Percentiles rank a stretch among this genome's conserved stretches.
These are phyloP conservation scores for Rubroboletus pulcherrimus DNA, from an alignment of 768 basidiomycete species.

Conservation along the genomic window DNA sequence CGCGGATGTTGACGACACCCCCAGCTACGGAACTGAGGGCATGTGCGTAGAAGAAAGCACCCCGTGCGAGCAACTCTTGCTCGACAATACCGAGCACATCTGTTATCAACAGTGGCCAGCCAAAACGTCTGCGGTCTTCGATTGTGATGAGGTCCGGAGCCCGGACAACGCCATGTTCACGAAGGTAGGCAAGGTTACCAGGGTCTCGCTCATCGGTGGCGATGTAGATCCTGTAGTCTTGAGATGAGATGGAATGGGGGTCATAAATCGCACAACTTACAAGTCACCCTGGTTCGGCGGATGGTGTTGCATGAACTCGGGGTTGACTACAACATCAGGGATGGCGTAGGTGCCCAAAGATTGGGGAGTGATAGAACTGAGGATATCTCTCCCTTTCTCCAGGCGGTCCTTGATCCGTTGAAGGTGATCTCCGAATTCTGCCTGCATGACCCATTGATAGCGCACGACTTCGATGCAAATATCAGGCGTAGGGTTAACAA, in stretches of 20 bases:
- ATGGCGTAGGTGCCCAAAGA: slow-evolving; percentile 21
- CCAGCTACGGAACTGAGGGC: slow-evolving; percentile 41
- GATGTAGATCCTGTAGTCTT: slow-evolving; percentile 29
- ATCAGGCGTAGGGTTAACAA: not conserved
- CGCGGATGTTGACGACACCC: slow-evolving; percentile 40
- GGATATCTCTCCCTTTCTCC: slow-evolving; percentile 19
- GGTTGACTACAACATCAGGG: slow-evolving; percentile 19
- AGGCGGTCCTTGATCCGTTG: slow-evolving; percentile 30
- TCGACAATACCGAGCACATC: slow-evolving; percentile 43
- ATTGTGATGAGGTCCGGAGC: slow-evolving; percentile 40
- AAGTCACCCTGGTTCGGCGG: slow-evolving; percentile 20
- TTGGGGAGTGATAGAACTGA: slow-evolving; percentile 14
- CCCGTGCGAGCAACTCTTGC: slow-evolving; percentile 38
- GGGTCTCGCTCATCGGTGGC: slow-evolving; percentile 43
- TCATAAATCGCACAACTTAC: slow-evolving; percentile 11
- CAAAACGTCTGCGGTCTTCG: slow-evolving; percentile 39
- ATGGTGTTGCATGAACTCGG: slow-evolving; percentile 10
- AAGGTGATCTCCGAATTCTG: slow-evolving; percentile 34
- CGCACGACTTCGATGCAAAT: slow-evolving; percentile 24
- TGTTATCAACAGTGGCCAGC: slow-evolving; percentile 42
- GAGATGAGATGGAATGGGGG: slow-evolving; percentile 3
- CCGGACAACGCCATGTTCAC: slow-evolving; percentile 35
- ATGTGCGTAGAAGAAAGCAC: slow-evolving; percentile 41
- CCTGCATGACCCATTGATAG: slow-evolving; percentile 35
- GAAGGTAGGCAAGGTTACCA: slow-evolving; percentile 32